Conservation (phyloP, 331 rosid genomes). For the Malus hybrid region DNA sequence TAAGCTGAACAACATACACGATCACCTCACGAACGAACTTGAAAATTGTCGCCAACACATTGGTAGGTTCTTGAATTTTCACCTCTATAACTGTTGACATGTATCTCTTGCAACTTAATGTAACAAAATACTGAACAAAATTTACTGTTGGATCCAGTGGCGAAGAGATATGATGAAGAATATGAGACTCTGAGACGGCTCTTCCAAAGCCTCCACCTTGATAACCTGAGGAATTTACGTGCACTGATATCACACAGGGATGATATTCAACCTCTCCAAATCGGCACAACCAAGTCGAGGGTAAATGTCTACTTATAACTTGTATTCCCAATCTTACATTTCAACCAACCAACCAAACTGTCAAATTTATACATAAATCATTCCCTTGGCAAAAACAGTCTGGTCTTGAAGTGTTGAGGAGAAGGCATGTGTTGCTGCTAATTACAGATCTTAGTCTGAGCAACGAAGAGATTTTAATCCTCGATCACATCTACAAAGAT, state of each 20-base stretch:
- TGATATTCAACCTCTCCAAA: constrained; percentile 45
- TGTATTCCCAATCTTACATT: not conserved
- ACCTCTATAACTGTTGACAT: not conserved
- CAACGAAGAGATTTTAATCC: constrained; percentile 60
- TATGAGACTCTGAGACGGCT: constrained; percentile 38
- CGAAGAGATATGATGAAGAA: constrained; percentile 48
- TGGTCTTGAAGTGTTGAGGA: constrained; percentile 53
- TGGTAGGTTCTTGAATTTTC: constrained; percentile 26
- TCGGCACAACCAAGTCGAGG: constrained; percentile 32
- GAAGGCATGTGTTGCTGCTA: constrained; percentile 68
- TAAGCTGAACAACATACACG: constrained; percentile 47
- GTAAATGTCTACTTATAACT: constrained; percentile 24
- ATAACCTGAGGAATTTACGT: constrained; percentile 60
- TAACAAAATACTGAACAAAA: constrained; percentile 8
- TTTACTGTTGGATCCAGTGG: constrained; percentile 36
- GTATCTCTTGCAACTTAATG: not conserved
- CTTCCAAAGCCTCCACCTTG: constrained; percentile 43
- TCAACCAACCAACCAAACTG: not conserved
- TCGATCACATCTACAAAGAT: constrained; percentile 39
- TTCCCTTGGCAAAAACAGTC: constrained; percentile 33
- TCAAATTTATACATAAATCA: not conserved
- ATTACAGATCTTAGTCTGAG: constrained; percentile 70
- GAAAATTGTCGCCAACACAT: constrained; percentile 39
- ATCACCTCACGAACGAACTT: constrained; percentile 51
- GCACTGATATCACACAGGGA: constrained; percentile 51